Conservation (phyloP, 495 filamentous ascomycete genomes). For the Talaromyces proteolyticus region DNA sequence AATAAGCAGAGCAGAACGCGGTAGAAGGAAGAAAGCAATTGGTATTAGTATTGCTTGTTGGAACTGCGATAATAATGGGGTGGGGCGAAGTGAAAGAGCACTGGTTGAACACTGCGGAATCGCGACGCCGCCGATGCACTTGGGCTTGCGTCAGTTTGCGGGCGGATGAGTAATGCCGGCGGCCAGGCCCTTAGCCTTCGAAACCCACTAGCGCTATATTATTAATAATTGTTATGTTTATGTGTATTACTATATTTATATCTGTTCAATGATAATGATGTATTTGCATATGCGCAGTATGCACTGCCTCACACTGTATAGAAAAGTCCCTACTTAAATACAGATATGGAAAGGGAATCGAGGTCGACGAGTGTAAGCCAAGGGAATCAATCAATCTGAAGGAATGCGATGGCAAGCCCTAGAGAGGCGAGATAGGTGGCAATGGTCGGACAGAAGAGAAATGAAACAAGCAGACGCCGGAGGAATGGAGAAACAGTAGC, state of each 20-base stretch:
- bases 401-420: constrained; percentile 3
- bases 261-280: too few relatives aligned
- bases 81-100: not conserved
- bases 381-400: constrained; percentile 1
- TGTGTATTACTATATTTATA: constrained; percentile 25
- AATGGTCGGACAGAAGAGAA: constrained; percentile 2
- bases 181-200: constrained; percentile 7
- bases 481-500: constrained; percentile 7
- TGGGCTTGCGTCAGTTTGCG: not conserved
- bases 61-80: not conserved
- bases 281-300: too few relatives aligned
- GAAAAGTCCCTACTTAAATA: too few relatives aligned
- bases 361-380: not conserved
- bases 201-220: too few relatives aligned
- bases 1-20: too few relatives aligned
- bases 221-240: too few relatives aligned
- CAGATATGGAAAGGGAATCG: constrained; percentile 1
- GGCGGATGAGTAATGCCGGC: not conserved
- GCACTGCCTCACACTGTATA: too few relatives aligned
- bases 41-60: too few relatives aligned
- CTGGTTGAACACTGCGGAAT: not conserved
- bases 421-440: constrained; percentile 7
- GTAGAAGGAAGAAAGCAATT: too few relatives aligned
- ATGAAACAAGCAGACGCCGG: not conserved
- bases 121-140: not conserved